Percentiles rank a stretch among this genome's conserved stretches.
These are phyloP conservation scores for cucumber (Cucumis sativus) DNA, from an alignment of 306 rosid species.

Conservation along the genomic window Cucumber_9930_V3 NC_026657.2:9066501-9067000, in stretches of 20 bases:
- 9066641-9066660: not conserved
- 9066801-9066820: not conserved
- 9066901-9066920: not conserved
- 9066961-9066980: constrained; percentile 4
- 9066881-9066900: not conserved
- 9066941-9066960: constrained; percentile 5
- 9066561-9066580: not conserved
- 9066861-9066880: not conserved
- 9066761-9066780: not conserved
- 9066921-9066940: not conserved
- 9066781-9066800: not conserved
- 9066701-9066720: not conserved
- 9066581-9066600: not conserved
- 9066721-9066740: not conserved
- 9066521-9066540: too few species aligned
- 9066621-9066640: not conserved
- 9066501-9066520: too few species aligned
- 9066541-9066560: not conserved
- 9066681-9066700: not conserved
- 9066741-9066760: not conserved
- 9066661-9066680: not conserved
- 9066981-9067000: constrained; percentile 8
- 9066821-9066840: not conserved
- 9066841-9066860: constrained; percentile 6
- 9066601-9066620: not conserved